phyloP scores from a whole-genome alignment of 2,329 filamentous ascomycete genomes.

The Metarhizium album region DNA sequence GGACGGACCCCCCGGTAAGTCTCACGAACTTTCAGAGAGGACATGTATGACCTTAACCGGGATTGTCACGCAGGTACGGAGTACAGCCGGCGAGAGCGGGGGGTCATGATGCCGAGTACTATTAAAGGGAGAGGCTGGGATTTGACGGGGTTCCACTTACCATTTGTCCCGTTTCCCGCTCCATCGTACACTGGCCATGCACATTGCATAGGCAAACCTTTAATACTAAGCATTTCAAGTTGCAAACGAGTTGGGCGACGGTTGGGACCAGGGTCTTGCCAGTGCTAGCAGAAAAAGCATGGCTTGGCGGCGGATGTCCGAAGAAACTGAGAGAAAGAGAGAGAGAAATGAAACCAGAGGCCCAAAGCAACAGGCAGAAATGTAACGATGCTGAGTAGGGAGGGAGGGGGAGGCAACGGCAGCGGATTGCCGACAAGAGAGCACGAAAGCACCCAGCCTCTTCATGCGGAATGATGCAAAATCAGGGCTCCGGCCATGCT shows the following conservation, averaged over 20 bases:
- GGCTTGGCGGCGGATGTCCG: neutral
- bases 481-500: neutral
- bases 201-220: neutral
- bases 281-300: neutral
- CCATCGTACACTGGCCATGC: neutral
- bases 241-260: neutral
- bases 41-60: neutral
- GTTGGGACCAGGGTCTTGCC: neutral
- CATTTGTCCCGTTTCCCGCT: neutral
- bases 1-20: neutral
- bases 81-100: too few species aligned
- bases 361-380: neutral
- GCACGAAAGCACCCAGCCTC: neutral
- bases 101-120: neutral
- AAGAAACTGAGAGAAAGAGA: neutral
- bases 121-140: neutral
- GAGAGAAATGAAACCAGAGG: neutral
- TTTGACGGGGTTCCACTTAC: neutral
- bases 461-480: neutral
- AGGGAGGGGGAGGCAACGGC: neutral
- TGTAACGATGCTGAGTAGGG: neutral
- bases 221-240: neutral
- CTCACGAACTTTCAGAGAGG: neutral
- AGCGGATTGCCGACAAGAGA: neutral
- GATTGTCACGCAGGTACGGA: neutral